phyloP scores from a whole-genome alignment of 345 rosid species.

The Iberis pinnata region DNA sequence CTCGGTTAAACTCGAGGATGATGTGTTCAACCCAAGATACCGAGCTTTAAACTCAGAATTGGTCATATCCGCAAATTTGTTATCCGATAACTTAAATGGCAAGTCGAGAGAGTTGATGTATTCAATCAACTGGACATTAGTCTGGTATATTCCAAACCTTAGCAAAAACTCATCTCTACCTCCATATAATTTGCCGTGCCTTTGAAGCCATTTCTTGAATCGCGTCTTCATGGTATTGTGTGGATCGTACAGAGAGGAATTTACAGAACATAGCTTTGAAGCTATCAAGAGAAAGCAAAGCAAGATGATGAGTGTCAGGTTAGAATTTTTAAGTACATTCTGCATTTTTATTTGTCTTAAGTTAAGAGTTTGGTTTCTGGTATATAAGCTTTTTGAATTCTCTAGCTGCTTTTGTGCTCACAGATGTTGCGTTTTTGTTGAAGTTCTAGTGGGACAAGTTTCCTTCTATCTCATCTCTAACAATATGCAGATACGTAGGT shows the following conservation, averaged over 20 bases:
- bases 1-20: background rate
- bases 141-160: conserved; percentile 60
- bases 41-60: conserved; percentile 54
- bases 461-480: conserved; percentile 18
- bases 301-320: conserved; percentile 25
- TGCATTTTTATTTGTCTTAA: conserved; percentile 16
- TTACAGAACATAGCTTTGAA: conserved; percentile 20
- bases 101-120: conserved; percentile 52
- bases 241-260: conserved; percentile 21
- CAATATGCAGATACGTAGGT: conserved; percentile 23
- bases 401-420: conserved; percentile 28
- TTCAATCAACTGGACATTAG: conserved; percentile 55
- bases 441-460: conserved; percentile 26
- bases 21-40: conserved; percentile 38
- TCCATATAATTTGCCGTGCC: conserved; percentile 33
- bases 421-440: conserved; percentile 26
- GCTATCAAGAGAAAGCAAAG: conserved; percentile 31
- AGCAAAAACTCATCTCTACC: conserved; percentile 40
- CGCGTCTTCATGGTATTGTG: conserved; percentile 32
- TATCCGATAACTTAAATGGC: conserved; percentile 60
- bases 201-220: conserved; percentile 50
- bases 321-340: conserved; percentile 21
- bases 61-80: conserved; percentile 77
- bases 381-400: conserved; percentile 27
- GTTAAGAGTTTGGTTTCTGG: conserved; percentile 22